Conservation (phyloP, 2,329 filamentous ascomycete genomes). For the Sclerotinia glacialis region DNA sequence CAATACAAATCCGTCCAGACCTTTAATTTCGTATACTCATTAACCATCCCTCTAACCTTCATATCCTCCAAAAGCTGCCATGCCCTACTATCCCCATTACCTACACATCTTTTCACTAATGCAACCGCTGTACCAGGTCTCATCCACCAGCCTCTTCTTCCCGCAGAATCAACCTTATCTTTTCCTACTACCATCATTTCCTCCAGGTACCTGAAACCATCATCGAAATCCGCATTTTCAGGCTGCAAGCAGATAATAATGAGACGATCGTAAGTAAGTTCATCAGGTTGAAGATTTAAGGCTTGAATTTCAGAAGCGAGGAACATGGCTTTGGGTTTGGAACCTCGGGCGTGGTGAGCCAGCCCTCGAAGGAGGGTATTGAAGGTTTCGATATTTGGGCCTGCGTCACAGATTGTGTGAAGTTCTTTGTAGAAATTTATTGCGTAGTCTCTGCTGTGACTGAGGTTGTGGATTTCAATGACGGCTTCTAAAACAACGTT, state of each 20-base stretch:
- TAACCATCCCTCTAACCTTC: slow-evolving; percentile 24
- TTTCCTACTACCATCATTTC: slow-evolving; percentile 48
- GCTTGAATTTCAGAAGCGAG: slow-evolving; percentile 60
- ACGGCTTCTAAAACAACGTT: slow-evolving; percentile 44
- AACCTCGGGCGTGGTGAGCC: slow-evolving; percentile 32
- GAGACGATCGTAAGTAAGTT: slow-evolving; percentile 60
- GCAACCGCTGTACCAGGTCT: slow-evolving; percentile 32
- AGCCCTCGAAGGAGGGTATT: slow-evolving; percentile 54
- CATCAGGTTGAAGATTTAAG: slow-evolving; percentile 52
- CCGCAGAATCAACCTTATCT: slow-evolving; percentile 30
- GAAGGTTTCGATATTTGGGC: slow-evolving; percentile 54
- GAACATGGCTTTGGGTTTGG: slow-evolving; percentile 58
- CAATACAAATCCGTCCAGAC: slow-evolving; percentile 14
- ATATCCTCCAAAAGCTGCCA: slow-evolving; percentile 34
- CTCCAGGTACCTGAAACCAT: slow-evolving; percentile 49
- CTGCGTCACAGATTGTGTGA: slow-evolving; percentile 48
- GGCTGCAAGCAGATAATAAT: slow-evolving; percentile 52
- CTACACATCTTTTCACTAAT: slow-evolving; percentile 31
- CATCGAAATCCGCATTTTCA: slow-evolving; percentile 44
- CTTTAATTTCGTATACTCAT: slow-evolving; percentile 7
- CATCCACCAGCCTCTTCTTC: slow-evolving; percentile 38
- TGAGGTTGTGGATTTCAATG: slow-evolving; percentile 36
- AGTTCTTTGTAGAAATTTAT: slow-evolving; percentile 61
- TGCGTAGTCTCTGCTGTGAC: slow-evolving; percentile 47
- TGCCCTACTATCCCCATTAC: slow-evolving; percentile 28